Percentiles rank a stretch among this genome's conserved stretches.
Conservation (phyloP, 306 rosid species). For the Mimosa pudica region DNA sequence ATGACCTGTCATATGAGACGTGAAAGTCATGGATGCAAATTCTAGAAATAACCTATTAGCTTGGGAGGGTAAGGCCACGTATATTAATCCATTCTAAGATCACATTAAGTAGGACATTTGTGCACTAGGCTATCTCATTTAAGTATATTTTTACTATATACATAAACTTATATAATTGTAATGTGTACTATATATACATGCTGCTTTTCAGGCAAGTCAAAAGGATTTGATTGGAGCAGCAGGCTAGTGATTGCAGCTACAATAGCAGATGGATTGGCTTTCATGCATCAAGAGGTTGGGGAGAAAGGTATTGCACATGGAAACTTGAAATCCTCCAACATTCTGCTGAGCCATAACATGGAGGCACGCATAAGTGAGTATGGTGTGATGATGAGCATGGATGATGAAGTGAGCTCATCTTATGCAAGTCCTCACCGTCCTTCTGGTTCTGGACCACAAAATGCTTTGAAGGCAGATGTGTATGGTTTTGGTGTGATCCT, state of each 20-base stretch:
- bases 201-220: constrained; percentile 48
- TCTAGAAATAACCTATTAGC: too few relatives aligned
- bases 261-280: constrained; percentile 65
- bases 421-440: constrained; percentile 15
- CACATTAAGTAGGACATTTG: too few relatives aligned
- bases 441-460: background rate
- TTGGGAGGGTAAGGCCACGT: too few relatives aligned
- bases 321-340: constrained; percentile 78
- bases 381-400: constrained; percentile 53
- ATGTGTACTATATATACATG: background rate
- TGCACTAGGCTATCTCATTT: too few relatives aligned
- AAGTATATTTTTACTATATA: too few relatives aligned
- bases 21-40: too few relatives aligned
- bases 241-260: constrained; percentile 61
- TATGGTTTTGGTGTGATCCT: constrained; percentile 78
- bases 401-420: constrained; percentile 36
- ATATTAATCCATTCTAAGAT: too few relatives aligned
- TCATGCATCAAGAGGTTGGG: constrained; percentile 66
- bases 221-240: constrained; percentile 65
- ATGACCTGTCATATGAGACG: too few relatives aligned
- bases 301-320: constrained; percentile 72
- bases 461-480: constrained; percentile 55
- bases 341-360: constrained; percentile 65
- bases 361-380: constrained; percentile 78
- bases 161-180: background rate